phyloP scores from a whole-genome alignment of 2,329 filamentous ascomycete genomes.

The Pestalotiopsis sp. region DNA sequence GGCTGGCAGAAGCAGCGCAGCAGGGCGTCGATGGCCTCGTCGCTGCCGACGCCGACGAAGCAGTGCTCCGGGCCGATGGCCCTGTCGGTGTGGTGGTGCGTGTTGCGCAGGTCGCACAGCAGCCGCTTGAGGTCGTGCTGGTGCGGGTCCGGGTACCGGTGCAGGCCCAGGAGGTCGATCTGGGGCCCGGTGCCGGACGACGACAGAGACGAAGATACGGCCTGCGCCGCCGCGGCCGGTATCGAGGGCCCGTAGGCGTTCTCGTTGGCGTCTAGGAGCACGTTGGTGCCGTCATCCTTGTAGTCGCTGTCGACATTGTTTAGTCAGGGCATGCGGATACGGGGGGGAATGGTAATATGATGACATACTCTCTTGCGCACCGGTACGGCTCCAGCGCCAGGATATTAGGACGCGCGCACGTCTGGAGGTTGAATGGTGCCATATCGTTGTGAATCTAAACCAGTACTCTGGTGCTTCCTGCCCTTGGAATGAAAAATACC shows the following conservation, averaged over 20 bases:
- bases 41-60: slow-evolving; percentile 93
- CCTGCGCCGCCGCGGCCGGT: slow-evolving; percentile 46
- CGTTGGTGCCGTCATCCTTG: slow-evolving; percentile 95
- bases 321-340: slow-evolving; percentile 18
- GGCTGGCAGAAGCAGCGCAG: slow-evolving; percentile 92
- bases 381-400: slow-evolving; percentile 77
- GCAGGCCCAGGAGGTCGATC: slow-evolving; percentile 78
- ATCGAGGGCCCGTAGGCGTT: slow-evolving; percentile 92
- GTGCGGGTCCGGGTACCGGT: slow-evolving; percentile 97
- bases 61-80: slow-evolving; percentile 78
- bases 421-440: slow-evolving; percentile 72
- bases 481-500: not conserved
- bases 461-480: not conserved
- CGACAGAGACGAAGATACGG: slow-evolving; percentile 34
- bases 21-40: slow-evolving; percentile 95
- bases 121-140: slow-evolving; percentile 83
- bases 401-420: slow-evolving; percentile 77
- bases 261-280: slow-evolving; percentile 96
- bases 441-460: slow-evolving; percentile 35
- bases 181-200: slow-evolving; percentile 49
- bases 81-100: slow-evolving; percentile 76
- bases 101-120: slow-evolving; percentile 86
- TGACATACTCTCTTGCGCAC: slow-evolving; percentile 72
- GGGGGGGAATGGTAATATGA: not conserved
- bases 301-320: slow-evolving; percentile 73